These are phyloP conservation scores for Styphnolobium japonicum DNA, from an alignment of 306 rosid species.

Conservation along the genomic window DNA sequence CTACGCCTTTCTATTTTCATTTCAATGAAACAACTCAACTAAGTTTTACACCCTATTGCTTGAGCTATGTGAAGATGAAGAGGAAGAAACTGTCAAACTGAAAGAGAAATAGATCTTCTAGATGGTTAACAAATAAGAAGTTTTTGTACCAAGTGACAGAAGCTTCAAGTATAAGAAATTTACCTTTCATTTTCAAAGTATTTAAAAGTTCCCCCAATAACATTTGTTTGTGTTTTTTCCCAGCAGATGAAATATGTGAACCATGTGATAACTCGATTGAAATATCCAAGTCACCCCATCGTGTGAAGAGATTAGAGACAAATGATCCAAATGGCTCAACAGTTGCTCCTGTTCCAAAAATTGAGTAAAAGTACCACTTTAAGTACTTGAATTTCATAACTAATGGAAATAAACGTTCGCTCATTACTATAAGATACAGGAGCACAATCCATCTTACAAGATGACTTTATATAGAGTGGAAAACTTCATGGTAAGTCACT, in stretches of 20 bases:
- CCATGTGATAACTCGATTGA: slow-evolving; percentile 69
- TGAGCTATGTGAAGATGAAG: not conserved
- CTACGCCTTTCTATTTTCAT: not conserved
- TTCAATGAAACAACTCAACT: not conserved
- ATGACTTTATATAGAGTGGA: not conserved
- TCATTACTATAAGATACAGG: not conserved
- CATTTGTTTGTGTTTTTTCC: slow-evolving; percentile 56
- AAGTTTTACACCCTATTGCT: not conserved
- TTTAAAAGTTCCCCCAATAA: slow-evolving; percentile 48
- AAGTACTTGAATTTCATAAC: slow-evolving; percentile 15
- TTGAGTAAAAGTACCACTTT: slow-evolving; percentile 22
- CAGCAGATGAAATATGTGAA: slow-evolving; percentile 54
- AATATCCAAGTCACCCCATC: slow-evolving; percentile 92
- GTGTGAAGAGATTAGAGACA: slow-evolving; percentile 72
- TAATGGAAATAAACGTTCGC: not conserved
- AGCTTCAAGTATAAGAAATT: slow-evolving; percentile 28
- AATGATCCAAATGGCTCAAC: slow-evolving; percentile 96
- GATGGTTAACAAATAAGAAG: slow-evolving; percentile 1
- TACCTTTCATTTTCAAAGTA: slow-evolving; percentile 65
- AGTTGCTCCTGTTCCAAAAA: slow-evolving; percentile 71
- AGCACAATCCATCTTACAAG: not conserved
- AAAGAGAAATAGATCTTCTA: slow-evolving; percentile 3
- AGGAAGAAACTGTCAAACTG: not conserved
- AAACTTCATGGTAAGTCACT: slow-evolving; percentile 14
- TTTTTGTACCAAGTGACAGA: not conserved